A percentile compares a stretch with the other conserved stretches of the same genome.
Conservation (phyloP, 1,284 basidiomycete genomes). For the Phellinidium pouzarii region DNA sequence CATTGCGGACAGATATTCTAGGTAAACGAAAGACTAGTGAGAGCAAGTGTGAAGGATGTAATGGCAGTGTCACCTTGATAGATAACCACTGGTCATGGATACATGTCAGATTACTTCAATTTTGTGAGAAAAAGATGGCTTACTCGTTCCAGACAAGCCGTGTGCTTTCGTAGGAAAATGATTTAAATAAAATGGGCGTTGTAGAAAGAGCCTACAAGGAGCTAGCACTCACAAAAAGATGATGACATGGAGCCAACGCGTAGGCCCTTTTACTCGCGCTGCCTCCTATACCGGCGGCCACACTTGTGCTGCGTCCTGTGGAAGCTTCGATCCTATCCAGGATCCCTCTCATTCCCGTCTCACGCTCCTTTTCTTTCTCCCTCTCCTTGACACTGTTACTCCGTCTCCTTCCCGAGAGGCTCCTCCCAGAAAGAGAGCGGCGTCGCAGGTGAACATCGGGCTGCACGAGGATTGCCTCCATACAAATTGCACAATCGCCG, state of each 20-base stretch:
- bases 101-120: slow-evolving; percentile 17
- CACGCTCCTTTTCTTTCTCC: slow-evolving; percentile 24
- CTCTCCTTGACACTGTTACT: slow-evolving; percentile 27
- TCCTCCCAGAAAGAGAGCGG: slow-evolving; percentile 22
- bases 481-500: slow-evolving; percentile 86
- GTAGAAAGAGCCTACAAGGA: not conserved
- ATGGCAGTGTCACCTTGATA: slow-evolving; percentile 61
- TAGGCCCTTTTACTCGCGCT: slow-evolving; percentile 54
- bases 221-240: slow-evolving; percentile 66
- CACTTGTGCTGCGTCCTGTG: slow-evolving; percentile 24
- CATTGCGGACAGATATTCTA: slow-evolving; percentile 88
- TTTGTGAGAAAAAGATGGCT: slow-evolving; percentile 22
- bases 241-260: slow-evolving; percentile 83
- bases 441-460: slow-evolving; percentile 29
- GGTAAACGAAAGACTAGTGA: not conserved
- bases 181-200: not conserved
- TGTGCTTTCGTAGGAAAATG: slow-evolving; percentile 48
- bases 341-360: slow-evolving; percentile 37
- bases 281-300: slow-evolving; percentile 33
- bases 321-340: slow-evolving; percentile 26
- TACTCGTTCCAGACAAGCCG: slow-evolving; percentile 74
- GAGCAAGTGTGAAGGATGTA: not conserved
- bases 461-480: slow-evolving; percentile 71
- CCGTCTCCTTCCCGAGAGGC: slow-evolving; percentile 23
- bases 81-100: slow-evolving; percentile 63